Conservation (phyloP, 2,329 filamentous ascomycete species). For the Emmonsia crescens region DNA sequence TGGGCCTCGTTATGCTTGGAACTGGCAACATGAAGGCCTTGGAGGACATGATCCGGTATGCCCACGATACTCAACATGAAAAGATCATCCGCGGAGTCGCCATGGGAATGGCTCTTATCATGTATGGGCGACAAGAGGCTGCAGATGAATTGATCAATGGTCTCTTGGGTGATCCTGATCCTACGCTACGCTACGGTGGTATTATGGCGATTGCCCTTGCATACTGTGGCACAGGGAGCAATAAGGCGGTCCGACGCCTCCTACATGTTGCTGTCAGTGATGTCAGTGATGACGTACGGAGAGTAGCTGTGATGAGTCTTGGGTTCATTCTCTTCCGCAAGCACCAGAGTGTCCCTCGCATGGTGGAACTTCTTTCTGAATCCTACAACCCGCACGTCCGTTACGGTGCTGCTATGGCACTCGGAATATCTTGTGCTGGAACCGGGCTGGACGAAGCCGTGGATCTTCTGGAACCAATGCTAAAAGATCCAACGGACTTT, state of each 20-base stretch:
- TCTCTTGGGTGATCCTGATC: slow-evolving; percentile 84
- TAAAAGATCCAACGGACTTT: slow-evolving; percentile 98
- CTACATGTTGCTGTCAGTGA: slow-evolving; percentile 95
- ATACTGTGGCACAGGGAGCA: slow-evolving; percentile 94
- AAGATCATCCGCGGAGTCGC: slow-evolving; percentile 96
- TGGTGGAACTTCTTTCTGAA: slow-evolving; percentile 96
- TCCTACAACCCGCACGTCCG: slow-evolving; percentile 98
- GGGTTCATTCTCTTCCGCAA: slow-evolving; percentile 98
- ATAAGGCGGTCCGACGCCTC: slow-evolving; percentile 93
- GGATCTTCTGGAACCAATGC: slow-evolving; percentile 95
- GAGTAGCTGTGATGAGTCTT: slow-evolving; percentile 93
- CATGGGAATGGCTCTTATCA: slow-evolving; percentile 94
- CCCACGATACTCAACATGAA: slow-evolving; percentile 95
- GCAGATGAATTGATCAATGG: slow-evolving; percentile 92
- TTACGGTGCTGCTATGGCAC: slow-evolving; percentile 95
- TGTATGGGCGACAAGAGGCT: slow-evolving; percentile 91
- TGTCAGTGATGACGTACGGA: slow-evolving; percentile 92
- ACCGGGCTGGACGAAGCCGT: slow-evolving; percentile 94
- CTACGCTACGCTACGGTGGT: slow-evolving; percentile 87
- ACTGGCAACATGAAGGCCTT: slow-evolving; percentile 91
- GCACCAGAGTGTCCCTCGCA: slow-evolving; percentile 89
- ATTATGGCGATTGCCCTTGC: slow-evolving; percentile 98
- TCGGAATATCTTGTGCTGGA: slow-evolving; percentile 94
- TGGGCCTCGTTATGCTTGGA: slow-evolving; percentile 97
- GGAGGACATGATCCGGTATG: slow-evolving; percentile 95